Conservation (phyloP, 208 protist genomes). For the Crithidia bombi region DNA sequence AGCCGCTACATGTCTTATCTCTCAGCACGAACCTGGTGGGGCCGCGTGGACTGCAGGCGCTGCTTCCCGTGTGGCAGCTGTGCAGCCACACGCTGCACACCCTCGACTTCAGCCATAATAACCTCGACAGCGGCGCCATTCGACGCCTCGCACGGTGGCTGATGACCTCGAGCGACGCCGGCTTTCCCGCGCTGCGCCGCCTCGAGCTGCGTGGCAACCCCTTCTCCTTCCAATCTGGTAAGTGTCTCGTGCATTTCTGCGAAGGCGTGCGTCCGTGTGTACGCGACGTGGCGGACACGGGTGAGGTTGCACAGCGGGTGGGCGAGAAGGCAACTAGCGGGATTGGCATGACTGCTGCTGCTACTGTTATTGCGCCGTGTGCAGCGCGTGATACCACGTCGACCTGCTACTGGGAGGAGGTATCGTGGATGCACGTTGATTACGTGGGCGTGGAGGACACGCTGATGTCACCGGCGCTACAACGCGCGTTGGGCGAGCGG, state of each 20-base stretch:
- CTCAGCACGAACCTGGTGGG: conserved; percentile 56
- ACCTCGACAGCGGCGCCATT: conserved; percentile 46
- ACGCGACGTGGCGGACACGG: neutral
- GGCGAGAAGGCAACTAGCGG: no score
- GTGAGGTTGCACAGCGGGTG: neutral
- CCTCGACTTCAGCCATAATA: conserved; percentile 56
- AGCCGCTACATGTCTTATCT: conserved; percentile 38
- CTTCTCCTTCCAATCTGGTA: conserved; percentile 66
- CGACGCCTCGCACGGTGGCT: conserved; percentile 23
- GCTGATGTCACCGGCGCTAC: conserved; percentile 14
- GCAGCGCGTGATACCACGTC: no score
- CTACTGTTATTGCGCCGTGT: neutral
- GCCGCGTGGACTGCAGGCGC: conserved; percentile 42
- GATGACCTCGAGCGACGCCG: conserved; percentile 18
- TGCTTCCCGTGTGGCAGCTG: conserved; percentile 35
- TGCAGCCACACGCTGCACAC: conserved; percentile 50
- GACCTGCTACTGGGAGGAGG: conserved; percentile 11
- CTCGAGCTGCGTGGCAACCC: conserved; percentile 66
- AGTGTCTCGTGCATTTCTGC: conserved; percentile 56
- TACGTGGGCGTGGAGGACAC: conserved; percentile 30
- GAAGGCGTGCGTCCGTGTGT: conserved; percentile 29
- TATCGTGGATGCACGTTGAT: conserved; percentile 9
- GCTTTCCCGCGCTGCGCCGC: conserved; percentile 44
- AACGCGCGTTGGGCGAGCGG: conserved; percentile 9
- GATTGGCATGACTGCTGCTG: no score